Evolutionary conservation across 2,329 filamentous ascomycete species (phyloP).

Genomic region (Xylaria sp.): DNA sequence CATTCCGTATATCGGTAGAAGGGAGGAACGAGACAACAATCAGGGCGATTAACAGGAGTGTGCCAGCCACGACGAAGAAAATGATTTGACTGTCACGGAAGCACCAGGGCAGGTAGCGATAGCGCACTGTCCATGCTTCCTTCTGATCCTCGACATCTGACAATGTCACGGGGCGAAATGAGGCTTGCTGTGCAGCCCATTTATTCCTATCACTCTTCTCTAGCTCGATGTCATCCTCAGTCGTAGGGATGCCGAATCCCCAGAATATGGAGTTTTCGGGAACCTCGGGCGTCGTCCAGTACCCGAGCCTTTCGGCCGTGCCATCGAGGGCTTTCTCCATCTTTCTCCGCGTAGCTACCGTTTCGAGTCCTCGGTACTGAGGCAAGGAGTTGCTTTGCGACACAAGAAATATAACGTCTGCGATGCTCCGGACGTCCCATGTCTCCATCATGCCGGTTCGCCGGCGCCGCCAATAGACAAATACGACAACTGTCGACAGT

Average conservation of each 20-base stretch:
- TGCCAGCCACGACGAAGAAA: constrained; percentile 68
- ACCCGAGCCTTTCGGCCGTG: constrained; percentile 79
- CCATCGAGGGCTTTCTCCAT: constrained; percentile 66
- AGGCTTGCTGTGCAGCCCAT: constrained; percentile 48
- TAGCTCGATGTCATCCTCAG: constrained; percentile 42
- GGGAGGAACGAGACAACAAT: constrained; percentile 83
- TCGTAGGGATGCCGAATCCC: constrained; percentile 47
- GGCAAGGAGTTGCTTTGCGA: constrained; percentile 81
- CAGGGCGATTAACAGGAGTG: constrained; percentile 74
- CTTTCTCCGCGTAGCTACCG: constrained; percentile 61
- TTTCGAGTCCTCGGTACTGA: constrained; percentile 77
- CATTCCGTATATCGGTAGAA: constrained; percentile 69
- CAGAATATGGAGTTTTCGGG: constrained; percentile 76
- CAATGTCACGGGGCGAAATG: constrained; percentile 39
- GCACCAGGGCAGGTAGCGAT: constrained; percentile 80
- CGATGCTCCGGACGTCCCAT: constrained; percentile 86
- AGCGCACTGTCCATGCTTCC: constrained; percentile 63
- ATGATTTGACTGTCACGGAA: constrained; percentile 74
- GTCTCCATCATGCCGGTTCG: constrained; percentile 73
- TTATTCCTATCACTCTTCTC: constrained; percentile 42
- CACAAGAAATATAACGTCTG: constrained; percentile 81
- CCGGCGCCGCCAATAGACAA: constrained; percentile 71
- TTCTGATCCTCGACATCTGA: constrained; percentile 60
- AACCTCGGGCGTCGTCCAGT: constrained; percentile 78
- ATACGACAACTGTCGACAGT: constrained; percentile 65